phyloP scores from a whole-genome alignment of 805 yeast genomes.

The Pichia membranifaciens region DNA sequence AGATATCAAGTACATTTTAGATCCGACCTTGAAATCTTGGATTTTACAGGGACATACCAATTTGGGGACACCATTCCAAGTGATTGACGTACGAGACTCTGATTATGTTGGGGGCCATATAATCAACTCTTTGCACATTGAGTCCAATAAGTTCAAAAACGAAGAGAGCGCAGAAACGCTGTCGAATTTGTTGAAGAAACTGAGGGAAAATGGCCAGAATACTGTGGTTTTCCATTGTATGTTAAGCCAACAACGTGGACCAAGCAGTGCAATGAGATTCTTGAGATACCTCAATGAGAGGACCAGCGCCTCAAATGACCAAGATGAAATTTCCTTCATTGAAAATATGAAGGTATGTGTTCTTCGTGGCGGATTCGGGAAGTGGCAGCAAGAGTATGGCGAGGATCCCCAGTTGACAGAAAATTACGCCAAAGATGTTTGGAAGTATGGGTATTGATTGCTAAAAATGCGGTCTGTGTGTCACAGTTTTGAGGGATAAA shows the following conservation, averaged over 20 bases:
- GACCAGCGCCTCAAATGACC: constrained; percentile 18
- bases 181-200: constrained; percentile 34
- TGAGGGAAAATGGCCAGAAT: constrained; percentile 24
- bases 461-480: neutral
- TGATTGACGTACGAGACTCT: constrained; percentile 81
- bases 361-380: constrained; percentile 75
- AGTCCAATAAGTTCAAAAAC: constrained; percentile 41
- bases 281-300: constrained; percentile 38
- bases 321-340: constrained; percentile 30
- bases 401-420: constrained; percentile 59
- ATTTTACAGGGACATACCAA: constrained; percentile 34
- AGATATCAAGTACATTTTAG: constrained; percentile 42
- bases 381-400: constrained; percentile 79
- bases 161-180: constrained; percentile 19
- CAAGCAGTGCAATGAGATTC: constrained; percentile 69
- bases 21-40: constrained; percentile 43
- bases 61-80: constrained; percentile 38
- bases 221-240: constrained; percentile 87
- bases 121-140: constrained; percentile 47
- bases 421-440: constrained; percentile 41
- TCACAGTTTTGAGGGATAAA: neutral
- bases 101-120: constrained; percentile 79
- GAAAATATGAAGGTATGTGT: constrained; percentile 49
- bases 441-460: constrained; percentile 24
- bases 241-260: constrained; percentile 87